These are phyloP conservation scores for Globisporangium recalcitrans DNA, from an alignment of 352 stramenopile genomes.

Conservation along the genomic window DNA sequence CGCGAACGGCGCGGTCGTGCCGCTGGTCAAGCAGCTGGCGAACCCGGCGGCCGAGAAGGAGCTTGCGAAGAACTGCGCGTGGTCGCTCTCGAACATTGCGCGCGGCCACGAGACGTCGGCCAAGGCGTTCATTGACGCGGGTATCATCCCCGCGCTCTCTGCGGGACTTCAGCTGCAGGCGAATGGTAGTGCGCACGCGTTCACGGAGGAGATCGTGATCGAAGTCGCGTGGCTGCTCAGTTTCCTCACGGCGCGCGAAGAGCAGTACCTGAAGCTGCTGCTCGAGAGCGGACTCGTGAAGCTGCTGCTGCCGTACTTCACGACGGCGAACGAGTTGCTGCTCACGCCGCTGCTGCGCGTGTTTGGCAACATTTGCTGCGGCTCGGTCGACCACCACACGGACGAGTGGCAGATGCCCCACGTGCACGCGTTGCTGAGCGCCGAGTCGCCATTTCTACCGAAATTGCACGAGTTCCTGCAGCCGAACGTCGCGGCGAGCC, in stretches of 20 bases:
- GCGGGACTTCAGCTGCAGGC: conserved; percentile 23
- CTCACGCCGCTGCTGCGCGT: conserved; percentile 73
- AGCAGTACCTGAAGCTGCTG: conserved; percentile 60
- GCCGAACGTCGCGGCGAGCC: conserved; percentile 22
- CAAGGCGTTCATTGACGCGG: conserved; percentile 71
- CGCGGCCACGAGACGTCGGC: conserved; percentile 68
- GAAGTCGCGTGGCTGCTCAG: conserved; percentile 84
- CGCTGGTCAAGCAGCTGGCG: conserved; percentile 43
- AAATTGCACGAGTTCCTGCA: conserved; percentile 60
- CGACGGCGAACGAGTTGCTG: conserved; percentile 51
- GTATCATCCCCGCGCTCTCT: conserved; percentile 46
- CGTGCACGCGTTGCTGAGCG: conserved; percentile 34
- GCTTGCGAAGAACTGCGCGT: conserved; percentile 54
- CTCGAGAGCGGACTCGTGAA: conserved; percentile 52
- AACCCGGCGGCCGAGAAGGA: conserved; percentile 23
- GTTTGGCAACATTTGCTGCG: conserved; percentile 77
- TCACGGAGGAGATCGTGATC: conserved; percentile 51
- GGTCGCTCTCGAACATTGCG: conserved; percentile 81
- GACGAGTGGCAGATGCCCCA: conserved; percentile 70
- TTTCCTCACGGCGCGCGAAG: conserved; percentile 81
- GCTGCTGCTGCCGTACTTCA: conserved; percentile 56
- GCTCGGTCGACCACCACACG: conserved; percentile 59
- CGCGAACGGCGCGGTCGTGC: conserved; percentile 44
- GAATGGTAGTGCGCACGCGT: conserved; percentile 24
- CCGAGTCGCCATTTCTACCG: conserved; percentile 47